Percentiles rank a stretch among this genome's conserved stretches.
These are phyloP conservation scores for Mucor saturninus DNA, from an alignment of 371 early-diverging fungal genomes.

Conservation along the genomic window DNA sequence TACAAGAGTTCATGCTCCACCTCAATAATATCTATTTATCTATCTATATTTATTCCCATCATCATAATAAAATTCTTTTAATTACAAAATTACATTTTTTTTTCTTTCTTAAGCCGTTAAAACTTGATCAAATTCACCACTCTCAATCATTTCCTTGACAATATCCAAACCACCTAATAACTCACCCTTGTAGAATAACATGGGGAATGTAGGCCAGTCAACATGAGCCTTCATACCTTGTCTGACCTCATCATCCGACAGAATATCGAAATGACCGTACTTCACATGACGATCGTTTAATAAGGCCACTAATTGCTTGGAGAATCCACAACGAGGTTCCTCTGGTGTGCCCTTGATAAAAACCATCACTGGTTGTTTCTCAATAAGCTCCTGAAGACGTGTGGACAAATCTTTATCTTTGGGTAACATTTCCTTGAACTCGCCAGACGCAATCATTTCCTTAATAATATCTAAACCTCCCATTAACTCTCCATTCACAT, in stretches of 20 bases:
- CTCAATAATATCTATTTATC: not conserved
- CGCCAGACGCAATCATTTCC: conserved; percentile 80
- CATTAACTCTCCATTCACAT: conserved; percentile 83
- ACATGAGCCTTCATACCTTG: conserved; percentile 67
- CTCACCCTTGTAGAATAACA: conserved; percentile 90
- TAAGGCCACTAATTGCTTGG: conserved; percentile 73
- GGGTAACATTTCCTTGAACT: conserved; percentile 66
- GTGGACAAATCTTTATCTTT: conserved; percentile 76
- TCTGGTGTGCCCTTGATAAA: conserved; percentile 96
- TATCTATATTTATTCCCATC: not conserved
- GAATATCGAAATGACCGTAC: conserved; percentile 85
- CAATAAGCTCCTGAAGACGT: conserved; percentile 71
- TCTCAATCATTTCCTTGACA: conserved; percentile 78
- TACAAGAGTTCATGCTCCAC: conserved; percentile 16
- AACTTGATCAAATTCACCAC: conserved; percentile 53
- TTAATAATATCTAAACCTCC: conserved; percentile 94
- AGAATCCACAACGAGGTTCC: conserved; percentile 88
- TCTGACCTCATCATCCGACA: conserved; percentile 88
- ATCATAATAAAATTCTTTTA: no score
- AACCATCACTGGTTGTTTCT: conserved; percentile 76
- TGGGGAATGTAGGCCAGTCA: conserved; percentile 64
- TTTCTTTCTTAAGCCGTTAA: conserved; percentile 39
- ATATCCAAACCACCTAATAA: conserved; percentile 96
- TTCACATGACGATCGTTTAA: conserved; percentile 73
- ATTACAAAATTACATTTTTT: not conserved